Evolutionary conservation across 257 asterid species (phyloP), one percentile per base, ranked within the genome.

Genomic region (Jacaranda mimosifolia): DNA sequence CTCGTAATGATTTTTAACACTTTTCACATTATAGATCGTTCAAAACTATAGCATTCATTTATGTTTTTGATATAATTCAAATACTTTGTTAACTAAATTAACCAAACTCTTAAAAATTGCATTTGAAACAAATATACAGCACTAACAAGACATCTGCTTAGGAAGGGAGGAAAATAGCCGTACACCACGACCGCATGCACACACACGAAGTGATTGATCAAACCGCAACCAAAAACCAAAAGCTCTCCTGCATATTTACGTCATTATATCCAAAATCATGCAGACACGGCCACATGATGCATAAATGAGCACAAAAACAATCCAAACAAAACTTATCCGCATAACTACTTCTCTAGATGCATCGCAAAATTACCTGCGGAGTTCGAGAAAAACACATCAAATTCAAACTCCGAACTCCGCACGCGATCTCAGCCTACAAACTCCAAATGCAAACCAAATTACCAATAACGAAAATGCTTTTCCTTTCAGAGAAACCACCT

Each of bases 361-460:
- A 53, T 35, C 69, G 58, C n/a, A 58, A 58, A 15, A 12, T 78
- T 70, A 85, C 86, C 88, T 68, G 71, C 80, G 82, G 81, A 81
- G 81, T 70, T 59, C 77, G 63, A 70, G 68, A 49, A 69, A 75
- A 74, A 52, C 59, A 74, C 72, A 58, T 63, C 52, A 42, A 74
- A 69, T 19, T 56, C 74, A 74, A 81, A 70, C 46, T 64, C 85
- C 17, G 79, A 84, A 84, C 83, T 77, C 87, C 85, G 83, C 80
- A 35, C 70, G 64, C 45, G 76, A 77, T 78, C 74, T 51, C 81
- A 70, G 77, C 71, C 70, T 43, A 14, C 59, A 56, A 71, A 63
- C 62, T 55, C 72, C 59, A 57, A 70, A 77, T 8, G 74, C 64
- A 59, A 70, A 52, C 59, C 12, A 62, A 71, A 62, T 32, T 13